Evolutionary conservation across 805 yeast genomes (phyloP), one percentile per base, ranked within the genome.

Genomic region (Wickerhamiella sergipiensis): DNA sequence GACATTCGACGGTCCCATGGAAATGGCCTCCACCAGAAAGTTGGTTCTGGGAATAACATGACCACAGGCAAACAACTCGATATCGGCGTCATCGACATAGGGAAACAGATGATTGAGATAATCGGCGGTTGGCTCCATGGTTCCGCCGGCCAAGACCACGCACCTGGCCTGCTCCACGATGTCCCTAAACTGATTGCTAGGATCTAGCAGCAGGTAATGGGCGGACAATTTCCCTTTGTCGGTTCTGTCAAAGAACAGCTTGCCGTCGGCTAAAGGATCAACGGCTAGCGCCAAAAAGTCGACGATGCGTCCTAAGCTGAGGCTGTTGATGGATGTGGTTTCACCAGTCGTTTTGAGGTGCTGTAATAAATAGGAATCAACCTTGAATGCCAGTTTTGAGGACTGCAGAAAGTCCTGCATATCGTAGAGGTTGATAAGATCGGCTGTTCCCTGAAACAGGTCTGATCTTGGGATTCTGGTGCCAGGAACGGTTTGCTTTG

Each of bases 71-170:
- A 85, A 83, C 26, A 68, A 71, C 23, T 71, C 66, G 8, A 85
- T 72, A 43, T 73, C 57, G 0, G 64, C 60, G 0, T 59, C 50
- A 0, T 65, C 55, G 2, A 83, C 50, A 43, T 76, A 73, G 0
- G 95, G 94, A 47, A 85, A 78, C 38, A 88, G 66, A 55, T 73
- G 77, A n/a, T 77, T 69, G 6, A 74, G 65, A 61, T 80, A 84
- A 56, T 89, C 95, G n/a, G 71, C 61, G 33, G 80, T 71, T 0
- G 97, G 97, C 61, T 85, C 90, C 95, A 88, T 86, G 0, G 97
- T 89, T 13, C 97, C 97, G 36, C 97, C 97, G 1, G 95, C 92
- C 2, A 89, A 63, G 1, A 90, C 70, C 0, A 89, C 83, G 63
- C 89, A 81, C 55, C 73, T 73, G 0, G 87, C 72, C 13, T 78